Evolutionary conservation across 805 yeast genomes (phyloP).

Genomic region (Candida tallmaniae): DNA sequence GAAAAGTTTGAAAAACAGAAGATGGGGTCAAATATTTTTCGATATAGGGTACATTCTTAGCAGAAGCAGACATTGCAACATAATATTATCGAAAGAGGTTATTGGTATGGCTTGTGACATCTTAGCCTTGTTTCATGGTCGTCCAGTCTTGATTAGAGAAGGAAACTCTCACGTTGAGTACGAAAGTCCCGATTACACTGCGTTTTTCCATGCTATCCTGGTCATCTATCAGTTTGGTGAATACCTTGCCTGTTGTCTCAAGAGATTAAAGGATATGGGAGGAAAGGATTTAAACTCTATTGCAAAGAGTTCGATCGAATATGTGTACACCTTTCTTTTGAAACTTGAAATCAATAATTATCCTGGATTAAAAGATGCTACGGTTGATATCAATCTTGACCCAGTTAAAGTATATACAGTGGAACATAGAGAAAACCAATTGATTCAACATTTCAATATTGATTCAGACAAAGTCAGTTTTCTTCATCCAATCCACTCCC

Average conservation of each 20-base stretch:
- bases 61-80: slow-evolving; percentile 54
- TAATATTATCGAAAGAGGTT: slow-evolving; percentile 42
- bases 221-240: slow-evolving; percentile 63
- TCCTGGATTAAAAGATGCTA: slow-evolving; percentile 24
- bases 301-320: slow-evolving; percentile 21
- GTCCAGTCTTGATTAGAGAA: slow-evolving; percentile 71
- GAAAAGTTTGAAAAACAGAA: slow-evolving; percentile 55
- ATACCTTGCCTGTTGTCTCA: slow-evolving; percentile 44
- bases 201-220: slow-evolving; percentile 63
- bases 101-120: slow-evolving; percentile 62
- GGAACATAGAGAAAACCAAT: slow-evolving; percentile 20
- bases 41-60: slow-evolving; percentile 77
- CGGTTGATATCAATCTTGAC: slow-evolving; percentile 20
- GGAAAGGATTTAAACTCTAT: slow-evolving; percentile 13
- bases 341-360: slow-evolving; percentile 24
- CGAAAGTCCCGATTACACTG: slow-evolving; percentile 79
- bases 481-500: slow-evolving; percentile 76
- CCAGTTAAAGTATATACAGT: slow-evolving; percentile 12
- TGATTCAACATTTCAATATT: slow-evolving; percentile 21
- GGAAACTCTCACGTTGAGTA: slow-evolving; percentile 81
- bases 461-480: slow-evolving; percentile 53
- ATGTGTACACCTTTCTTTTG: slow-evolving; percentile 26
- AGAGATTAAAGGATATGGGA: slow-evolving; percentile 15
- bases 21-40: slow-evolving; percentile 73
- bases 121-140: slow-evolving; percentile 68